Conservation (phyloP, 2,329 filamentous ascomycete species). For the Phoma sp. region DNA sequence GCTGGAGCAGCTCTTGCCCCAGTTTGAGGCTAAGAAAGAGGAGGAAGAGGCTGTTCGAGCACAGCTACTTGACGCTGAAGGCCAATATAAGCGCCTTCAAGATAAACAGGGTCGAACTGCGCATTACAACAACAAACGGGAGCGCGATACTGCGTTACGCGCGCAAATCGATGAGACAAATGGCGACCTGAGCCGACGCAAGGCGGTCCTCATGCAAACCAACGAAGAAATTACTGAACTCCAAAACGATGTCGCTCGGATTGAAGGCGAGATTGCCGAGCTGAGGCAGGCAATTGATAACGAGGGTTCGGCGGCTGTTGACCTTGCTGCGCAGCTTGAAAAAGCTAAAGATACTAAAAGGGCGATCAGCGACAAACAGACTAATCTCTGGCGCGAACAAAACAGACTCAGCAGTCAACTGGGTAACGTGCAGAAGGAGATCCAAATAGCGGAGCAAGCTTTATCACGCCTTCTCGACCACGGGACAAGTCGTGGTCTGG, state of each 20-base stretch:
- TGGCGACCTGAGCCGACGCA: slow-evolving; percentile 76
- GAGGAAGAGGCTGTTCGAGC: slow-evolving; percentile 74
- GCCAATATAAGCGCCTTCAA: slow-evolving; percentile 77
- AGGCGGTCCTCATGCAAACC: slow-evolving; percentile 82
- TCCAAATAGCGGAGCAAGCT: slow-evolving; percentile 76
- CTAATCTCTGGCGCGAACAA: slow-evolving; percentile 85
- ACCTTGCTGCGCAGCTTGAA: slow-evolving; percentile 75
- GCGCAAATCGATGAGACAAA: slow-evolving; percentile 82
- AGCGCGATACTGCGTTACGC: slow-evolving; percentile 83
- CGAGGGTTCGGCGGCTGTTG: slow-evolving; percentile 75
- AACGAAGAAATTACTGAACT: slow-evolving; percentile 80
- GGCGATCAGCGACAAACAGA: slow-evolving; percentile 82
- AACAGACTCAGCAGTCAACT: slow-evolving; percentile 83
- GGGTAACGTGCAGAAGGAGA: slow-evolving; percentile 75
- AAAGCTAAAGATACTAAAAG: slow-evolving; percentile 80
- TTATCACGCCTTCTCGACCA: slow-evolving; percentile 88
- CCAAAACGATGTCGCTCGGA: slow-evolving; percentile 70
- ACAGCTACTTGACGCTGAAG: slow-evolving; percentile 77
- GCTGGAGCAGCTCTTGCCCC: slow-evolving; percentile 74
- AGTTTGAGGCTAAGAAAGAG: slow-evolving; percentile 74
- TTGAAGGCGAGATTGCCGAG: slow-evolving; percentile 74
- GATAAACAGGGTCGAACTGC: slow-evolving; percentile 90
- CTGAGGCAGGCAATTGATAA: slow-evolving; percentile 77
- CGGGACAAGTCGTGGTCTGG: slow-evolving; percentile 82
- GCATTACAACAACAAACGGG: slow-evolving; percentile 84